Evolutionary conservation across 345 rosid genomes (phyloP).

Genomic region (Pelargonium nanum): DNA sequence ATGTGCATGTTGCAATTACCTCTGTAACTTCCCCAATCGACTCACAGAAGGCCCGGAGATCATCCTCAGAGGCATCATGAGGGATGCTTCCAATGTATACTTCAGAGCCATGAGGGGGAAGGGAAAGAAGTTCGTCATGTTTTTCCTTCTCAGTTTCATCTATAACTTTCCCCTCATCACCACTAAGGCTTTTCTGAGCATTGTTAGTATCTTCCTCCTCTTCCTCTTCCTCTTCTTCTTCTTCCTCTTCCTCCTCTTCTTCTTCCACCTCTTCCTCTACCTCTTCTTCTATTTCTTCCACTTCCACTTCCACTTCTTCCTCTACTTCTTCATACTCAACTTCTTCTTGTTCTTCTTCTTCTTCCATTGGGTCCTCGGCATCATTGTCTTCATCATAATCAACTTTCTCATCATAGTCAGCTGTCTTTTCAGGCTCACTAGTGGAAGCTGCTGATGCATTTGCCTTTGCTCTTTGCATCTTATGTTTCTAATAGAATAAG

Average conservation of each 20-base stretch:
- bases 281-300: conserved; percentile 14
- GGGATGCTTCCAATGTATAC: conserved; percentile 85
- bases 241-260: conserved; percentile 48
- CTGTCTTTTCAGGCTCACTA: conserved; percentile 23
- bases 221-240: conserved; percentile 30
- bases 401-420: conserved; percentile 56
- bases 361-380: conserved; percentile 61
- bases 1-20: conserved; percentile 25
- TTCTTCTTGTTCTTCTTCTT: conserved; percentile 76
- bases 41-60: conserved; percentile 60
- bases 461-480: conserved; percentile 71
- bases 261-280: conserved; percentile 61
- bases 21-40: conserved; percentile 77
- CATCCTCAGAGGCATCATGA: conserved; percentile 58
- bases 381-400: conserved; percentile 54
- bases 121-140: conserved; percentile 61
- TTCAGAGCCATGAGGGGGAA: conserved; percentile 92
- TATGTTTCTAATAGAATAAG: conserved; percentile 58
- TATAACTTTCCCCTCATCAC: conserved; percentile 25
- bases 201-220: conserved; percentile 7
- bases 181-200: conserved; percentile 12
- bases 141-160: conserved; percentile 47
- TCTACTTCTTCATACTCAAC: conserved; percentile 79
- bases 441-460: conserved; percentile 36
- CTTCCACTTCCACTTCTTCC: conserved; percentile 54